Base-by-base conservation (phyloP, 2,329 filamentous ascomycete genomes). In the Exophiala sp. region DNA sequence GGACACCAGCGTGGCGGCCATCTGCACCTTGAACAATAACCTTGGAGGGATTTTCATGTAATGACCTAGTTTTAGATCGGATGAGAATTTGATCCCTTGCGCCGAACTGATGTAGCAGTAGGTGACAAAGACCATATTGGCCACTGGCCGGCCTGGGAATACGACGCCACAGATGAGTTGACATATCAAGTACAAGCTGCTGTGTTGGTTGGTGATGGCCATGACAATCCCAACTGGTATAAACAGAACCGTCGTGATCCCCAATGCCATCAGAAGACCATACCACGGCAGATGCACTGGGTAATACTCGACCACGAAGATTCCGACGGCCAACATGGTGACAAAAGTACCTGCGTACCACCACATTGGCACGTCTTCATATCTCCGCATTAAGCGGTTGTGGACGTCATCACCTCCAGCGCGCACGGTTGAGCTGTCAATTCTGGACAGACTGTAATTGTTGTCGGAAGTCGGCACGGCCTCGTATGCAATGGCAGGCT, bases 121-220 rank as follows among this genome's bases (percentile, higher is more conserved):
- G 0, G 87, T 93, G 41, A 91, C 87, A 62, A 94, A 95, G 29
- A 94, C 86, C 88, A 94, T 94, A 67, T 94, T 93, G 43, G 88
- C 88, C 9, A 94, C 86, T 1, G 88, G 88, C 1, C 85, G 83
- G 22, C 88, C 88, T 0, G 88, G 88, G 64, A 94, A 94, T 13
- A 88, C 75, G 43, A 79, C 82, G 46, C 88, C 88, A 56, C 86
- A 91, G 57, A 93, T 83, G 50, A 94, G 77, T 67, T 93, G 88
- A 65, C 87, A 91, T 60, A 93, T 86, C 29, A 93, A 77, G 65
- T 91, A 93, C 58, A 91, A 87, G 66, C 83, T 88, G 67, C 82
- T 88, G 66, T 93, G 86, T 64, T 91, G 87, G 65, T 93, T 94
- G 8, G 88, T 94, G 58, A 94, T 88, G 13, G 88, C 88, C 86